Conservation (phyloP, 345 rosid genomes). For the Eucalyptus shirleyi region DNA sequence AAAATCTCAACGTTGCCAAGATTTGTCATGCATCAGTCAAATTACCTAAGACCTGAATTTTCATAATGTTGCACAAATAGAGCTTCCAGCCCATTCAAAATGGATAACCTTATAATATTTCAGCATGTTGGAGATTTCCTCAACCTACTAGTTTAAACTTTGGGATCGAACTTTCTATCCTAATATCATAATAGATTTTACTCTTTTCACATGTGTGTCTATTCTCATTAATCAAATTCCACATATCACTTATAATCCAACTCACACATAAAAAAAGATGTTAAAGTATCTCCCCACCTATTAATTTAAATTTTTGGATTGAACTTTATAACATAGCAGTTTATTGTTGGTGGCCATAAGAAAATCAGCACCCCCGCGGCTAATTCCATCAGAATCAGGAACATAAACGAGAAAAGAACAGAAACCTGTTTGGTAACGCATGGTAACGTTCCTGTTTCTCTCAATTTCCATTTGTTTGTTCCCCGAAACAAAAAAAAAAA, state of each 20-base stretch:
- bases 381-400: background rate
- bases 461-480: no score
- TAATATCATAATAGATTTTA: background rate
- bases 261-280: fast-evolving
- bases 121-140: fast-evolving
- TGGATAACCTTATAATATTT: background rate
- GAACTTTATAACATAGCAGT: fast-evolving
- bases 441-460: no score
- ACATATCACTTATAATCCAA: background rate
- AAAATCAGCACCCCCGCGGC: no score
- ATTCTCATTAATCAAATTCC: background rate
- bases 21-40: background rate
- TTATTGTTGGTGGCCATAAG: background rate
- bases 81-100: background rate
- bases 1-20: background rate
- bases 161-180: fast-evolving
- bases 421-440: no score
- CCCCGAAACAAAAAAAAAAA: no score
- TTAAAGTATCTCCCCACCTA: background rate
- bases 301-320: background rate
- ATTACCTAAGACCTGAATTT: background rate
- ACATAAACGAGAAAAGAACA: no score
- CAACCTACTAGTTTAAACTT: fast-evolving
- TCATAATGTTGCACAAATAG: background rate
- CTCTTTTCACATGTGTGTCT: background rate